Evolutionary conservation across 306 rosid genomes (phyloP), one percentile per base, ranked within the genome.

Genomic region (Lablab purpureus): DNA sequence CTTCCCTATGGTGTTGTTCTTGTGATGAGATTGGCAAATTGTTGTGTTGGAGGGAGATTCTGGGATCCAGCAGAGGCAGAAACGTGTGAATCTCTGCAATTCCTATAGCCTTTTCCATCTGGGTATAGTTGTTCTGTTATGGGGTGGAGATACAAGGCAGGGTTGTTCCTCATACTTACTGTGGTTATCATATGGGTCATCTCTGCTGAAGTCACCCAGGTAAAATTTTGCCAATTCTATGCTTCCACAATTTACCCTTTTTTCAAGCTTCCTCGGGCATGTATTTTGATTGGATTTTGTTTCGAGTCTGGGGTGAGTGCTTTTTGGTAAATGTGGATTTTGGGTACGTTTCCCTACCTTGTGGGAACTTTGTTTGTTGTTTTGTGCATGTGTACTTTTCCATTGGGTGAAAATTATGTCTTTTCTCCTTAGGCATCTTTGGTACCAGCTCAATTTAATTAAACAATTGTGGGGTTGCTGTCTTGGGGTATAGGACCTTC

Each of bases 141-240:
- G 98, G 91, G 91, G 81, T 93, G 90, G 93, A 96, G 85, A 73
- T 96, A 91, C 47, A 93, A 86, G 52, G 93, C 91, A 66, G 99
- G 97, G 43, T 84, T 96, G 87, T 83, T 90, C 79, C 94, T 93
- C 41, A 91, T 93, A 80, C 96, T 71, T 34, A 87, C 92, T 59
- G 99, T 93, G 55, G 96, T 96, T 68, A 64, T 96, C 76, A 96
- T 93, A 50, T 96, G 99, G 99, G 98, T 95, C 19, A 81, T 88
- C 82, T 95, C 99, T 18, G 97, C 99, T 30, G 99, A 95, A 87
- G 98, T 95, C 46, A 95, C 99, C 43, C 99, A 96, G 97, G 99
- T 92, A 74, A 17, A 80, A 0, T 82, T 37, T 36, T 73, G 30
- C 52, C 47, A 51, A 37, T 67, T 34, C 67, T 15, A 0, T 47